phyloP scores from a whole-genome alignment of 768 basidiomycete species.

The Hysterangium stoloniferum region DNA sequence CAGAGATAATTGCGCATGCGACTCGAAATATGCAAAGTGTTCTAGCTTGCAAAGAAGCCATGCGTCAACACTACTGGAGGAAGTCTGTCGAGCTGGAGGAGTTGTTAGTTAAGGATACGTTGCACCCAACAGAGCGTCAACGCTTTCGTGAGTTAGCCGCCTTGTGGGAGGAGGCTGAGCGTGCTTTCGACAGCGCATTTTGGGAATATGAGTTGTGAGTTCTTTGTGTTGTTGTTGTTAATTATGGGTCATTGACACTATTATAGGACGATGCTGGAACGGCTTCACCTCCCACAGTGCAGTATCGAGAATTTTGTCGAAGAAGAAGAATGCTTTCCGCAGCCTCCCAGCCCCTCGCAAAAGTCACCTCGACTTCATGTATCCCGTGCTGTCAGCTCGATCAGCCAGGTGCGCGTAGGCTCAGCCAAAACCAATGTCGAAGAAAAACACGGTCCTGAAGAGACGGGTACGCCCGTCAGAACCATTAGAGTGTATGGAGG shows the following conservation, averaged over 20 bases:
- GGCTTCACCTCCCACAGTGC: not conserved
- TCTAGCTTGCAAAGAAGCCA: slow-evolving; percentile 4
- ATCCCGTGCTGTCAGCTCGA: too few species aligned
- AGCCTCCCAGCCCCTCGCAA: too few species aligned
- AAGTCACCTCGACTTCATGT: too few species aligned
- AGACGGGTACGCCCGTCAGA: not conserved
- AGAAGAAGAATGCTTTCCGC: not conserved
- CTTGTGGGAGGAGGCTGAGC: not conserved
- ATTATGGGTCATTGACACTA: not conserved
- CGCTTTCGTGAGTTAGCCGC: not conserved
- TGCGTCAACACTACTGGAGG: not conserved
- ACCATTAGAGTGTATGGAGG: slow-evolving; percentile 3
- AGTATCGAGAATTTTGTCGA: slow-evolving; percentile 1
- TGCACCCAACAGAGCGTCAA: not conserved
- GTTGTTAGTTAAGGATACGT: not conserved
- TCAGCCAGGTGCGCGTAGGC: too few species aligned
- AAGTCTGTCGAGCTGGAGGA: not conserved
- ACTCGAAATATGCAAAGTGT: slow-evolving; percentile 6
- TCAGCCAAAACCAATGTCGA: too few species aligned
- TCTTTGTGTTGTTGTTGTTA: not conserved
- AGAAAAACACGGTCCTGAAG: too few species aligned
- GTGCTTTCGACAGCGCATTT: slow-evolving; percentile 3
- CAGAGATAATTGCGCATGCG: not conserved
- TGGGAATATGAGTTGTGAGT: slow-evolving; percentile 6
- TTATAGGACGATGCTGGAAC: slow-evolving; percentile 2